phyloP scores from a whole-genome alignment of 768 basidiomycete genomes.

The Amanita rubescens region DNA sequence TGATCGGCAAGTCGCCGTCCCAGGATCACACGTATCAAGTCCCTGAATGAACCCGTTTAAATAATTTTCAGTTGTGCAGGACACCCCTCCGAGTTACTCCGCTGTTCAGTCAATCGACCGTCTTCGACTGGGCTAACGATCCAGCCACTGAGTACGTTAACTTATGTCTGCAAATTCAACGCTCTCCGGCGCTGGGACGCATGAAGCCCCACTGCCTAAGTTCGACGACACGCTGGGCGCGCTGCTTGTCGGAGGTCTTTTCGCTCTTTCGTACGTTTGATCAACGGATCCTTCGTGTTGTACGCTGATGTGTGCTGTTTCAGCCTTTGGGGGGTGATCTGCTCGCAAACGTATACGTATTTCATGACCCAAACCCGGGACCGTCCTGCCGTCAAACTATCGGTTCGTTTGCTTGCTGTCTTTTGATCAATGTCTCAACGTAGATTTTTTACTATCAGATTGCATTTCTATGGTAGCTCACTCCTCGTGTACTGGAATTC shows the following conservation, averaged over 20 bases:
- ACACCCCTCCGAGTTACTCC: no score
- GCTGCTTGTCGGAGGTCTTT: slow-evolving; percentile 44
- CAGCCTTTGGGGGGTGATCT: slow-evolving; percentile 57
- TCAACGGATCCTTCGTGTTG: not conserved
- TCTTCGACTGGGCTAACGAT: no score
- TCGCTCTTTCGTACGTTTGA: slow-evolving; percentile 40
- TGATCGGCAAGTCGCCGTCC: no score
- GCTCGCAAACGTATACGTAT: slow-evolving; percentile 46
- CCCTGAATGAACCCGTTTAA: no score
- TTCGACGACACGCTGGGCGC: slow-evolving; percentile 50
- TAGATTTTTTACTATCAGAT: not conserved
- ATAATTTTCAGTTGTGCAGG: no score
- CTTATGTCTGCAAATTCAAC: slow-evolving; percentile 12
- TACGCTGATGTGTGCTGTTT: not conserved
- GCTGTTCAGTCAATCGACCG: no score
- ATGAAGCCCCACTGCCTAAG: slow-evolving; percentile 13
- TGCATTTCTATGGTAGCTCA: not conserved
- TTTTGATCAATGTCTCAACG: not conserved
- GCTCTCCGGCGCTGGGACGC: not conserved
- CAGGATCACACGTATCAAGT: no score
- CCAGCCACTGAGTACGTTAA: not conserved
- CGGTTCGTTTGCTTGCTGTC: not conserved
- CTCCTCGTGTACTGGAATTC: no score
- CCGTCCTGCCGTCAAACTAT: slow-evolving; percentile 6
- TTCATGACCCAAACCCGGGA: slow-evolving; percentile 32